A percentile compares a stretch with the other conserved stretches of the same genome.
Conservation (phyloP, 805 yeast species). For the Ogataea paradorogensis region DNA sequence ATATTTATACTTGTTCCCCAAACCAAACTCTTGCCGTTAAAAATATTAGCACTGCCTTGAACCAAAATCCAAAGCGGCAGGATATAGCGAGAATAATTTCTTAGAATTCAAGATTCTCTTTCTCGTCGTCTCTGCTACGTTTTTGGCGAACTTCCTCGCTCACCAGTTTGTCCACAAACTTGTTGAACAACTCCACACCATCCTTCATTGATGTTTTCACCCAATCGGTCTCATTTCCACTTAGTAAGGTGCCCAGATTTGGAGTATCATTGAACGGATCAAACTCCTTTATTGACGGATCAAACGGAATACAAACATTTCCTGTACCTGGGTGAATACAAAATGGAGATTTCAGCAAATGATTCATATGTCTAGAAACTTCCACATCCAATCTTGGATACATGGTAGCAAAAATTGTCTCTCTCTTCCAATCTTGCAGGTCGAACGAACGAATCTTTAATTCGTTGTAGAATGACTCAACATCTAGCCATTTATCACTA, state of each 20-base stretch:
- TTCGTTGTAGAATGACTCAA: conserved; percentile 49
- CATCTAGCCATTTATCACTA: conserved; percentile 74
- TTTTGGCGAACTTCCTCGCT: conserved; percentile 50
- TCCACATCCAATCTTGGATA: conserved; percentile 93
- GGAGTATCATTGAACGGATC: conserved; percentile 77
- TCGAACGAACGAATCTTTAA: conserved; percentile 37
- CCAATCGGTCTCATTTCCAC: conserved; percentile 59
- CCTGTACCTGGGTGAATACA: conserved; percentile 97
- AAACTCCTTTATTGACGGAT: conserved; percentile 52
- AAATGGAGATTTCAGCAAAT: conserved; percentile 92
- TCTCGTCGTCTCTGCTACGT: conserved; percentile 32
- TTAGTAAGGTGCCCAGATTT: conserved; percentile 58
- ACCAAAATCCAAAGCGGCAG: conserved; percentile 7
- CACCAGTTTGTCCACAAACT: conserved; percentile 55
- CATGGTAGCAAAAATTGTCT: conserved; percentile 71
- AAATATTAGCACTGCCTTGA: conserved; percentile 7
- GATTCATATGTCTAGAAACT: conserved; percentile 86
- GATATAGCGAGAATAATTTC: conserved; percentile 3
- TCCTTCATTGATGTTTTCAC: conserved; percentile 70
- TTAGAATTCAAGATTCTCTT: conserved; percentile 25
- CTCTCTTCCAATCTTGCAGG: conserved; percentile 69
- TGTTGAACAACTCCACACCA: conserved; percentile 62
- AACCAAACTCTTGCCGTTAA: conserved; percentile 7
- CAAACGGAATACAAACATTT: conserved; percentile 88
- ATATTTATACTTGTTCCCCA: background rate